Conservation (phyloP, 2,329 filamentous ascomycete species). For the Aspergillus quadrilineatus region DNA sequence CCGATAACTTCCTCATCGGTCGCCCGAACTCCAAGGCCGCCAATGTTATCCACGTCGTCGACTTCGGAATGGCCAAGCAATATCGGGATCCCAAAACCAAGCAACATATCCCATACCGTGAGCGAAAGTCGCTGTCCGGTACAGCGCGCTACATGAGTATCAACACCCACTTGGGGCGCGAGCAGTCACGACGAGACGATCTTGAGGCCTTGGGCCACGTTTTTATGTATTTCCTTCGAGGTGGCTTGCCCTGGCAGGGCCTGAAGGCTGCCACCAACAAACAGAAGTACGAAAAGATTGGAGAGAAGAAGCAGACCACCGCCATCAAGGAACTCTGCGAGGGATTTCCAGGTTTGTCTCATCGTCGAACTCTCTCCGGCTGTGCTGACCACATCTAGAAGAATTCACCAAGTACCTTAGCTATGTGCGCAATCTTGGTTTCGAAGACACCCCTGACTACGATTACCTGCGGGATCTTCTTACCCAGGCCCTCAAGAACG, state of each 20-base stretch:
- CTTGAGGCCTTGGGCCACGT: slow-evolving; percentile 77
- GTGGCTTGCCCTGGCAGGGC: slow-evolving; percentile 67
- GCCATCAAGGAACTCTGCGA: slow-evolving; percentile 96
- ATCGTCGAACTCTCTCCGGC: background rate
- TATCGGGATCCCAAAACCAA: slow-evolving; percentile 99
- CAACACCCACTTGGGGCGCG: slow-evolving; percentile 94
- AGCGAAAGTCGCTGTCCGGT: slow-evolving; percentile 93
- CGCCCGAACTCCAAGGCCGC: slow-evolving; percentile 88
- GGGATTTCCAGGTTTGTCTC: slow-evolving; percentile 70
- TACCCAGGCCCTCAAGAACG: slow-evolving; percentile 91
- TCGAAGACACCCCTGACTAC: slow-evolving; percentile 98
- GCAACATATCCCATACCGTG: slow-evolving; percentile 96
- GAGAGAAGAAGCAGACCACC: slow-evolving; percentile 99
- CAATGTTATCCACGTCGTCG: slow-evolving; percentile 97
- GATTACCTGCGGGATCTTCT: slow-evolving; percentile 96
- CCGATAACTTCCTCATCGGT: slow-evolving; percentile 98
- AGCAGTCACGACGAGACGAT: slow-evolving; percentile 94
- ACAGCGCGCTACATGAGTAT: slow-evolving; percentile 99
- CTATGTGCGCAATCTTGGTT: slow-evolving; percentile 95
- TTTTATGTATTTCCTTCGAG: slow-evolving; percentile 68
- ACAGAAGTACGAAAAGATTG: slow-evolving; percentile 99
- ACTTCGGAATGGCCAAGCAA: slow-evolving; percentile 99
- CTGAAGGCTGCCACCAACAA: slow-evolving; percentile 72
- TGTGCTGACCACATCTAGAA: slow-evolving; percentile 51
- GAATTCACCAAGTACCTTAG: slow-evolving; percentile 98